Evolutionary conservation across 495 filamentous ascomycete genomes (phyloP).

Genomic region (Halenospora varia): DNA sequence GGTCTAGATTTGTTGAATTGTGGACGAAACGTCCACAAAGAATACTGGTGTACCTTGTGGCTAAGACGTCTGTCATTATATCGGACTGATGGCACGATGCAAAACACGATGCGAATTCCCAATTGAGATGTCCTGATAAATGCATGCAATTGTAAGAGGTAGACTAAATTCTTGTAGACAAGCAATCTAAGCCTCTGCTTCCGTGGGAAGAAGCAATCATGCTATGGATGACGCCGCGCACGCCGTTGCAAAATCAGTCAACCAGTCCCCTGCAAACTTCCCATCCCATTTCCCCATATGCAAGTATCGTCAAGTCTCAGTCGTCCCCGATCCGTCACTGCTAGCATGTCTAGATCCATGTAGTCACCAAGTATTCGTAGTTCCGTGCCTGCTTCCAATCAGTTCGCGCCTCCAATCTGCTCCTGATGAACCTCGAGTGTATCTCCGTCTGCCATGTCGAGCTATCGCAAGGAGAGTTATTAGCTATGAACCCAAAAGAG

Average conservation of each 20-base stretch:
- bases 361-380: neutral
- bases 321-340: neutral
- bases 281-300: constrained; percentile 18
- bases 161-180: constrained; percentile 7
- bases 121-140: too few species aligned
- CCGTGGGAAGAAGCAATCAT: constrained; percentile 4
- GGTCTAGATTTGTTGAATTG: too few species aligned
- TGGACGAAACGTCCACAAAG: too few species aligned
- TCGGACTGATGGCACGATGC: too few species aligned
- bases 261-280: constrained; percentile 12
- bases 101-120: too few species aligned
- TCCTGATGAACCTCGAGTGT: constrained; percentile 98
- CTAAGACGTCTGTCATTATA: too few species aligned
- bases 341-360: neutral
- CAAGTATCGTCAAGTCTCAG: constrained; percentile 9
- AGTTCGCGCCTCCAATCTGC: constrained; percentile 71
- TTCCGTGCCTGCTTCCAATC: neutral
- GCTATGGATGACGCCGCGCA: constrained; percentile 21
- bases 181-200: neutral
- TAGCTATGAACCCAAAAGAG: constrained; percentile 1
- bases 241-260: constrained; percentile 14
- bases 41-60: too few species aligned
- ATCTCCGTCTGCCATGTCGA: constrained; percentile 96
- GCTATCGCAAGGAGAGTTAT: constrained; percentile 43
- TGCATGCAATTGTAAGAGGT: neutral